Conservation (phyloP, 1,284 basidiomycete species). For the Cryptococcus sp. region DNA sequence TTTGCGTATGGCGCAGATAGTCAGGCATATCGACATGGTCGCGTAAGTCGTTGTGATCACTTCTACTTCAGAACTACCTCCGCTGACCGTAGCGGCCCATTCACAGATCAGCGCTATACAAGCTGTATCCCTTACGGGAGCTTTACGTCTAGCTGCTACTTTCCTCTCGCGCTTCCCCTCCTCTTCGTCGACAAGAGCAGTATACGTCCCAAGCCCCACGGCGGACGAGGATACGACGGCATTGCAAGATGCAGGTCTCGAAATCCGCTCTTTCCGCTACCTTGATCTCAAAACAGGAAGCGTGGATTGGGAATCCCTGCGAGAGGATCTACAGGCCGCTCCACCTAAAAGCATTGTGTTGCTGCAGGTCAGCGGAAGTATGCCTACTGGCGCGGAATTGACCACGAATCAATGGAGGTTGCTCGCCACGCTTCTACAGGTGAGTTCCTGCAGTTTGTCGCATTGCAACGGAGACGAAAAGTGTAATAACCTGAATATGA, state of each 20-base stretch:
- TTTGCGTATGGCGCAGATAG: conserved; percentile 60
- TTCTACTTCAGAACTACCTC: neutral
- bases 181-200: conserved; percentile 19
- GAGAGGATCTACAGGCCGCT: conserved; percentile 58
- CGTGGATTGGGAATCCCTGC: conserved; percentile 77
- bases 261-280: conserved; percentile 59
- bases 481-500: neutral
- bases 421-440: conserved; percentile 56
- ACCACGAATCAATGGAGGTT: conserved; percentile 83
- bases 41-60: conserved; percentile 22
- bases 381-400: conserved; percentile 94
- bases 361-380: conserved; percentile 91
- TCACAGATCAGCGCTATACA: conserved; percentile 61
- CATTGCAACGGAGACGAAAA: neutral
- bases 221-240: conserved; percentile 44
- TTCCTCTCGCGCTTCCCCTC: conserved; percentile 75
- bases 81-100: no score
- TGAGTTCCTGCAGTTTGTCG: conserved; percentile 13
- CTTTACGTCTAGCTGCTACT: conserved; percentile 85
- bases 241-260: conserved; percentile 46
- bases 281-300: conserved; percentile 88
- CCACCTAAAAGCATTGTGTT: conserved; percentile 77
- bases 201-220: conserved; percentile 45
- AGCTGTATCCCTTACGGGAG: conserved; percentile 94
- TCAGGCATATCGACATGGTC: conserved; percentile 67